Base-by-base conservation (phyloP, 2,329 filamentous ascomycete genomes). In the Stagonosporopsis rhizophila region DNA sequence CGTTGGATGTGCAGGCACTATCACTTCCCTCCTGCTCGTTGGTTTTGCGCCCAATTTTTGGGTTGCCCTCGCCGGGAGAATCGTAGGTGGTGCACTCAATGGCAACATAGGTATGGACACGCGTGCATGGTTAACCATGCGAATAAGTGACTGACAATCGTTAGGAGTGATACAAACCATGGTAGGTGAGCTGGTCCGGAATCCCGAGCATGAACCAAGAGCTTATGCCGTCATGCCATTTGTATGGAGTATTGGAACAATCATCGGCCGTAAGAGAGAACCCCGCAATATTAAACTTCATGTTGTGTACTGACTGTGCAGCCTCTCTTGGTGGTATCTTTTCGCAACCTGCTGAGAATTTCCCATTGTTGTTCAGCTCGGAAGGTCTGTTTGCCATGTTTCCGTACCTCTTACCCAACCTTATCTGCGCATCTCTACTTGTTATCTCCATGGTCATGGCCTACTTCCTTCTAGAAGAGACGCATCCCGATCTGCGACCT, bases 211-310 rank as follows among this genome's bases (percentile, higher is more conserved):
- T 77, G 59, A 66, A 91, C 89, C 91, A 56, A 86, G 88, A 60
- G 92, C 92, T 25, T 96, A 93, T 74, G 87, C 92, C 2, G 86
- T 96, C 40, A 96, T 97, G 91, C 93, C 93, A 0, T 96, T 96
- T 70, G 89, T 96, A 7, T 97, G 93, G 92, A 89, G 85, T 42
- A 88, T 96, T 48, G 93, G 93, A 22, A 96, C 91, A 9, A 96
- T 96, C 61, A 83, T 96, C 49, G 93, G 93, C 44, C 75, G 72
- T 75, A 73, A 73, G 71, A 34, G 38, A 2, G 15, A 9, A 14
- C 20, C 23, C 27, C 25, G 28, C 7, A 12, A 15, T 5, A 34
- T 14, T 23, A 7, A 3, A 6, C 6, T 17, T n/a, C 9, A 47
- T 34, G 2, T 28, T 11, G 22, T 17, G 20, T 67, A 55, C 68